Conservation (phyloP, 441 rosid species). For the Macaranga tanarius region DNA sequence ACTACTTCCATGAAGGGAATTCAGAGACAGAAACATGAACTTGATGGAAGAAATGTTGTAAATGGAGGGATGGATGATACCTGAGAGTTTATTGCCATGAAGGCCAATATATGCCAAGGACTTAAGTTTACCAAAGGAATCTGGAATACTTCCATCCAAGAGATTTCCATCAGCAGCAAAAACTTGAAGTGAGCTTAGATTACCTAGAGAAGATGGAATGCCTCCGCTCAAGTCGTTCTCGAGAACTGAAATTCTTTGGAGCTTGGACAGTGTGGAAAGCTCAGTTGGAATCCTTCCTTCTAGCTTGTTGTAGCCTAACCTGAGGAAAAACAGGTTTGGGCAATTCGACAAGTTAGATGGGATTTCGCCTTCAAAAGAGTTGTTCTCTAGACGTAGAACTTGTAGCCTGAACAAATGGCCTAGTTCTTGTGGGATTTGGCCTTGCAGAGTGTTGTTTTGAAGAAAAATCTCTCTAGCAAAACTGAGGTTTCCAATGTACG, state of each 20-base stretch:
- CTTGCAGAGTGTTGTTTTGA: neutral
- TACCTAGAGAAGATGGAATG: neutral
- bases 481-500: conserved; percentile 21
- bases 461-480: neutral
- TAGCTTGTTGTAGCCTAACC: neutral
- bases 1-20: conserved; percentile 1
- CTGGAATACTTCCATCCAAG: conserved; percentile 7
- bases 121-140: neutral
- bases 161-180: neutral
- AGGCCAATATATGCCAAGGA: neutral
- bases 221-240: conserved; percentile 4
- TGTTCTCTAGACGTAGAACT: neutral
- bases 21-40: neutral
- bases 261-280: conserved; percentile 12
- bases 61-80: neutral
- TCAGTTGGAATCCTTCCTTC: conserved; percentile 2
- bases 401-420: conserved; percentile 18
- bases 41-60: conserved; percentile 6
- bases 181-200: neutral
- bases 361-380: conserved; percentile 22
- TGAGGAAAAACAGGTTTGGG: neutral
- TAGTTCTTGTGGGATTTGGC: conserved; percentile 15
- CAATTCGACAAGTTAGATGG: conserved; percentile 26
- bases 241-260: neutral
- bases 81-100: neutral